These are phyloP conservation scores for Aspergillus ruber DNA, from an alignment of 2,329 filamentous ascomycete genomes.

Conservation along the genomic window DNA sequence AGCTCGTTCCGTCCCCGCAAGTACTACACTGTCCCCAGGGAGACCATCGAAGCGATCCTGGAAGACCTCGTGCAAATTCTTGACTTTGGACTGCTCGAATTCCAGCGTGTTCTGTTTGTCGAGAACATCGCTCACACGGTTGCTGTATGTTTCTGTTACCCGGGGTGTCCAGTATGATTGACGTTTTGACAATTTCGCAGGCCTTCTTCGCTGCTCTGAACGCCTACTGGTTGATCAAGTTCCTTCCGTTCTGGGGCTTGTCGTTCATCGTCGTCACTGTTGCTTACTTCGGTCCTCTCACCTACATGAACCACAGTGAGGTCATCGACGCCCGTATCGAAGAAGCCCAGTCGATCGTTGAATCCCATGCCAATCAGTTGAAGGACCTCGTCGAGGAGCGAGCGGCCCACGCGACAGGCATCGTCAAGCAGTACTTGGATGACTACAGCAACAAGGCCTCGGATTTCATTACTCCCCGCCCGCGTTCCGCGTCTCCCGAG, in stretches of 20 bases:
- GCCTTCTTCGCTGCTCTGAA: constrained; percentile 54
- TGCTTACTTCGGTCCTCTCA: constrained; percentile 54
- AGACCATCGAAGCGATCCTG: constrained; percentile 54
- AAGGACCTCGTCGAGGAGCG: constrained; percentile 56
- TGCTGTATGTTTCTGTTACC: constrained; percentile 41
- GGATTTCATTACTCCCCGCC: constrained; percentile 43
- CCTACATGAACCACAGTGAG: constrained; percentile 61
- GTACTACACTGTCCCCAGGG: constrained; percentile 61
- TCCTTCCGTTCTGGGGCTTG: constrained; percentile 60
- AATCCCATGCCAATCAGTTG: constrained; percentile 54
- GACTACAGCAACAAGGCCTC: constrained; percentile 57
- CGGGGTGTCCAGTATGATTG: not conserved
- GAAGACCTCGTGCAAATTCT: constrained; percentile 59
- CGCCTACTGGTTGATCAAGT: constrained; percentile 60
- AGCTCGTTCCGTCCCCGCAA: constrained; percentile 57
- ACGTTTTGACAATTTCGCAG: constrained; percentile 27
- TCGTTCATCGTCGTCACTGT: constrained; percentile 50
- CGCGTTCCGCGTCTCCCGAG: constrained; percentile 24
- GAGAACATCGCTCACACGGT: constrained; percentile 58
- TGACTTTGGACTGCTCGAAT: constrained; percentile 64
- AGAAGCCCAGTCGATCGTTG: constrained; percentile 49
- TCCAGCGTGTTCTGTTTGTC: constrained; percentile 59
- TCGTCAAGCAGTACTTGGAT: constrained; percentile 53
- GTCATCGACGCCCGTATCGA: constrained; percentile 56
- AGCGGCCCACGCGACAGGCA: constrained; percentile 51